These are phyloP conservation scores for Daldinia bambusicola DNA, from an alignment of 495 filamentous ascomycete genomes.

Conservation along the genomic window DNA sequence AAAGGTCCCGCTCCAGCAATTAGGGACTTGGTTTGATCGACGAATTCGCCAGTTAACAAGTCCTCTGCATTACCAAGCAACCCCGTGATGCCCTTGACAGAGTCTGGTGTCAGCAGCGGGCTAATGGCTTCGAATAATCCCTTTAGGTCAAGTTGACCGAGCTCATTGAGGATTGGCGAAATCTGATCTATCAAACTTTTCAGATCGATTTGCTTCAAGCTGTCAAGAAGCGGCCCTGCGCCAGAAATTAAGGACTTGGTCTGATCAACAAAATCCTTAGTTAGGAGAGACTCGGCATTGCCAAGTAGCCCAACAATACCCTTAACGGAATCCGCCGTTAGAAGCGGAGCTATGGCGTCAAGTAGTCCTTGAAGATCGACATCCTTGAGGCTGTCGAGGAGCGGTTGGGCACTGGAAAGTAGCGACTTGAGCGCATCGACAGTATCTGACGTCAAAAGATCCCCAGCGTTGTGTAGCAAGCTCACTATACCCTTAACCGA, in stretches of 20 bases:
- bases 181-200: slow-evolving; percentile 49
- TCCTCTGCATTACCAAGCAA: slow-evolving; percentile 56
- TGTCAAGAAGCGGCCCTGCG: slow-evolving; percentile 49
- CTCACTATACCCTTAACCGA: slow-evolving; percentile 53
- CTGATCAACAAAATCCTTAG: slow-evolving; percentile 22
- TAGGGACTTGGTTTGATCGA: slow-evolving; percentile 53
- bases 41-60: slow-evolving; percentile 55
- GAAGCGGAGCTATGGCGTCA: slow-evolving; percentile 44
- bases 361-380: slow-evolving; percentile 47
- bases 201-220: slow-evolving; percentile 52
- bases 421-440: slow-evolving; percentile 57
- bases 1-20: slow-evolving; percentile 51
- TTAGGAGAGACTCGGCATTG: slow-evolving; percentile 55
- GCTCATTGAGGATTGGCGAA: slow-evolving; percentile 51
- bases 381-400: slow-evolving; percentile 43
- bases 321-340: slow-evolving; percentile 53
- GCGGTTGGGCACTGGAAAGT: slow-evolving; percentile 44
- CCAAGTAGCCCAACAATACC: slow-evolving; percentile 50
- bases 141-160: slow-evolving; percentile 43
- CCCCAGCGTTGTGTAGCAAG: slow-evolving; percentile 56
- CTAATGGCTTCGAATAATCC: slow-evolving; percentile 44
- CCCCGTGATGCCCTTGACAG: slow-evolving; percentile 52
- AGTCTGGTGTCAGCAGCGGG: slow-evolving; percentile 50
- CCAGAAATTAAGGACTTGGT: slow-evolving; percentile 53
- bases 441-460: slow-evolving; percentile 53